Evolutionary conservation across 1,139 yeast species (phyloP).

Genomic region (Kazachstania sp.): DNA sequence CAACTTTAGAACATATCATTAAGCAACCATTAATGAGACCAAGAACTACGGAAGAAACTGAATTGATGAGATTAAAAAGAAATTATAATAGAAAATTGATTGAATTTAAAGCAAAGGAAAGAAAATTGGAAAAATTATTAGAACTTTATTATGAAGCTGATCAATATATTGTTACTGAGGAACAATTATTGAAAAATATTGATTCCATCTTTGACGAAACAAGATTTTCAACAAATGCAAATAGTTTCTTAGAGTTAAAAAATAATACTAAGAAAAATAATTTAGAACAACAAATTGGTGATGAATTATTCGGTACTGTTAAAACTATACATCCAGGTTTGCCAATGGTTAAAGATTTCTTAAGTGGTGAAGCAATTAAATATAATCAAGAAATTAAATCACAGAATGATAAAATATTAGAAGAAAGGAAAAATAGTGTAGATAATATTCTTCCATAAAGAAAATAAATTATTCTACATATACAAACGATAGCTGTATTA

Average conservation of each 20-base stretch:
- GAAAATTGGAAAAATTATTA: slow-evolving; percentile 49
- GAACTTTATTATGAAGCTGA: slow-evolving; percentile 66
- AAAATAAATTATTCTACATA: too few species aligned
- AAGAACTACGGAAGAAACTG: slow-evolving; percentile 60
- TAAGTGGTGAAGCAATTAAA: slow-evolving; percentile 6
- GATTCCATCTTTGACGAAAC: slow-evolving; percentile 30
- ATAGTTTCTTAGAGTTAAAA: slow-evolving; percentile 3
- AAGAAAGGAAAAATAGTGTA: slow-evolving; percentile 2
- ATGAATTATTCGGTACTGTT: slow-evolving; percentile 11
- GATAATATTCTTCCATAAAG: slow-evolving; percentile 4
- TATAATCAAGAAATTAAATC: slow-evolving; percentile 2
- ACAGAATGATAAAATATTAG: slow-evolving; percentile 1
- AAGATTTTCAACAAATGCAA: slow-evolving; percentile 2
- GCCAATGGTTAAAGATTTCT: slow-evolving; percentile 12
- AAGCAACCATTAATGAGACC: slow-evolving; percentile 62
- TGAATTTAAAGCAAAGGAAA: slow-evolving; percentile 37
- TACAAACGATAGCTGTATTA: too few species aligned
- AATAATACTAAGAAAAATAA: slow-evolving; percentile 4
- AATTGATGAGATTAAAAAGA: slow-evolving; percentile 43
- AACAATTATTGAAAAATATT: slow-evolving; percentile 28
- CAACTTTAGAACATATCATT: slow-evolving; percentile 65
- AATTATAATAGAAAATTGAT: slow-evolving; percentile 42
- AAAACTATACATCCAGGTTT: slow-evolving; percentile 10
- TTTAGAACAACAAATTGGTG: slow-evolving; percentile 10
- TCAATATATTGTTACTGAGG: slow-evolving; percentile 34